phyloP scores from a whole-genome alignment of 1,139 yeast genomes.

The Martiniozyma asiatica region DNA sequence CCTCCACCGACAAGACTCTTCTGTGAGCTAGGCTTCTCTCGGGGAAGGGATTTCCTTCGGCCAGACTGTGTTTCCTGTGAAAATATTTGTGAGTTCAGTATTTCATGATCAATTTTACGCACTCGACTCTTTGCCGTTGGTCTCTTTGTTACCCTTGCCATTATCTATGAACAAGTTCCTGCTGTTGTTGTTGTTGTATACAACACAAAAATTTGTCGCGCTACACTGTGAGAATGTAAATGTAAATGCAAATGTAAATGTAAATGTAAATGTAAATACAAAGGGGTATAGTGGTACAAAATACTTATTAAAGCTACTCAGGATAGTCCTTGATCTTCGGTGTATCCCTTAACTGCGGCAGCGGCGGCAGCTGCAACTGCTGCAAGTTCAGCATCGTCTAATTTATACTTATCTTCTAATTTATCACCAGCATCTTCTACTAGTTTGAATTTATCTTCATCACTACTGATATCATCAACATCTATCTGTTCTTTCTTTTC shows the following conservation, averaged over 20 bases:
- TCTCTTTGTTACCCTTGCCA: conserved; percentile 7
- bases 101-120: conserved; percentile 12
- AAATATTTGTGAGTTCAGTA: conserved; percentile 7
- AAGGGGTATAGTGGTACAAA: too few relatives aligned
- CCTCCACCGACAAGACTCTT: conserved; percentile 6
- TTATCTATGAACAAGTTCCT: too few relatives aligned
- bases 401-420: conserved; percentile 6
- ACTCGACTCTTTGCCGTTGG: conserved; percentile 16
- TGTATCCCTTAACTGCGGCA: conserved; percentile 11
- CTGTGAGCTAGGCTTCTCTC: conserved; percentile 3
- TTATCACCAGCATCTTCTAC: conserved; percentile 3
- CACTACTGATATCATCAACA: not conserved
- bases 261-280: too few relatives aligned
- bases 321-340: too few relatives aligned
- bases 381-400: conserved; percentile 18
- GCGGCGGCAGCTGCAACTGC: conserved; percentile 23
- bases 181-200: too few relatives aligned
- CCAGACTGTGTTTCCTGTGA: conserved; percentile 3
- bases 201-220: too few relatives aligned
- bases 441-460: conserved; percentile 2
- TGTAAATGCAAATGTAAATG: too few relatives aligned
- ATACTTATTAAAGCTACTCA: too few relatives aligned
- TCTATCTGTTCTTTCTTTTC: conserved; percentile 10
- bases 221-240: too few relatives aligned
- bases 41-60: conserved; percentile 5